Conservation (phyloP, 768 basidiomycete species). For the Leccinum arenicola region DNA sequence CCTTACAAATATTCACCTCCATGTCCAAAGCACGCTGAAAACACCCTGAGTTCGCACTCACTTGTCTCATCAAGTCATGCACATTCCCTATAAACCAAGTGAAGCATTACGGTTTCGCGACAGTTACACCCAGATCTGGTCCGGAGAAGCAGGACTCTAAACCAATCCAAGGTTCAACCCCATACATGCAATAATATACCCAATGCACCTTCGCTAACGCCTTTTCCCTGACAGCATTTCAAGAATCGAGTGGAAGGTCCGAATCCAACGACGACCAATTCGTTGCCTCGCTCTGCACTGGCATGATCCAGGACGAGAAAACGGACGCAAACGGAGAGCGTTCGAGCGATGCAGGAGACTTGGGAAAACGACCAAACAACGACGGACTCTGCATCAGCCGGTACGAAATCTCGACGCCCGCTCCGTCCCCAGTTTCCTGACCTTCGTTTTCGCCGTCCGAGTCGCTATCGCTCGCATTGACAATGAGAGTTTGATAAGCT, state of each 20-base stretch:
- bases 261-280: conserved; percentile 18
- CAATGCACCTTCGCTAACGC: not conserved
- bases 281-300: conserved; percentile 5
- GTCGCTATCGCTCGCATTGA: conserved; percentile 3
- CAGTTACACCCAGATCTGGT: no score
- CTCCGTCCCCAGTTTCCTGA: not conserved
- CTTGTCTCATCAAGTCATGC: no score
- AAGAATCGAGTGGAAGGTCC: not conserved
- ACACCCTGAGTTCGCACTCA: no score
- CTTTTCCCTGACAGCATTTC: no score
- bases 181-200: no score
- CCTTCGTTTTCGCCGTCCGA: not conserved
- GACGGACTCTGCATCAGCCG: conserved; percentile 9
- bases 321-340: conserved; percentile 10
- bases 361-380: conserved; percentile 7
- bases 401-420: not conserved
- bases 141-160: no score
- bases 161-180: no score
- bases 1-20: no score
- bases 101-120: no score
- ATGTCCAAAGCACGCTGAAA: no score
- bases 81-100: no score
- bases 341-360: conserved; percentile 7
- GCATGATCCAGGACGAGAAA: conserved; percentile 21
- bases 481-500: conserved; percentile 5